Conservation (phyloP, 352 stramenopile species). For the Pythium myriotylum region DNA sequence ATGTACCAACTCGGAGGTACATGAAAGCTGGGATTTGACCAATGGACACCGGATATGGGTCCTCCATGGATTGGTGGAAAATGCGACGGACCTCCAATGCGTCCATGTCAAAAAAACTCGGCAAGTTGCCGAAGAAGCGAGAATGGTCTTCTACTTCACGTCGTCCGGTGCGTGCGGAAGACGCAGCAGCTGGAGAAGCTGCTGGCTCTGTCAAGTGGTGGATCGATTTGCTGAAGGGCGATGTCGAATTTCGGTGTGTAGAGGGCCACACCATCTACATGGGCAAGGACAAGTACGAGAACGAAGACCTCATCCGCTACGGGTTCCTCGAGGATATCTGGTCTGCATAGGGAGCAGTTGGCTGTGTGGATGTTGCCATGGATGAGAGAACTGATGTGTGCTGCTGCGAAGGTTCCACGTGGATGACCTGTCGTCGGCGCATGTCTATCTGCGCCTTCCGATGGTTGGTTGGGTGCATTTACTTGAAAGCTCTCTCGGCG, state of each 20-base stretch:
- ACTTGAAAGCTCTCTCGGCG: background rate
- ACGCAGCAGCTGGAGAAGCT: too few species aligned
- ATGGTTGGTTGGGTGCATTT: constrained; percentile 41
- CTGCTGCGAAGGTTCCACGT: constrained; percentile 95
- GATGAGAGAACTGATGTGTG: too few species aligned
- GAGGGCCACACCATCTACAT: constrained; percentile 96
- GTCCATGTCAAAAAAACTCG: background rate
- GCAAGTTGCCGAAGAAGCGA: background rate
- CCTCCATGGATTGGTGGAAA: constrained; percentile 6
- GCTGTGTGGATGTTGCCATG: too few species aligned
- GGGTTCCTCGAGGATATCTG: constrained; percentile 95
- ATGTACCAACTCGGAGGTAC: too few species aligned
- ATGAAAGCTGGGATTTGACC: too few species aligned
- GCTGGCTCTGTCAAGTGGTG: too few species aligned
- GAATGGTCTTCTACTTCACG: constrained; percentile 85
- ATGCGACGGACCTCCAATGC: background rate
- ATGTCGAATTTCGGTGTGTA: constrained; percentile 22
- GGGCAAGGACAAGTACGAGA: constrained; percentile 99
- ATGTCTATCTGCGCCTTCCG: constrained; percentile 97
- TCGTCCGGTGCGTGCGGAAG: constrained; percentile 60
- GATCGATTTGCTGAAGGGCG: background rate
- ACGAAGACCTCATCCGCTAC: constrained; percentile 99
- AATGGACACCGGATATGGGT: too few species aligned
- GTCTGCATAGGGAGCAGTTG: too few species aligned
- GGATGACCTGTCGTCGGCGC: constrained; percentile 96